Percentiles rank a stretch among this genome's conserved stretches.
Conservation (phyloP, 2,329 filamentous ascomycete species). For the Bipolaris victoriae region DNA sequence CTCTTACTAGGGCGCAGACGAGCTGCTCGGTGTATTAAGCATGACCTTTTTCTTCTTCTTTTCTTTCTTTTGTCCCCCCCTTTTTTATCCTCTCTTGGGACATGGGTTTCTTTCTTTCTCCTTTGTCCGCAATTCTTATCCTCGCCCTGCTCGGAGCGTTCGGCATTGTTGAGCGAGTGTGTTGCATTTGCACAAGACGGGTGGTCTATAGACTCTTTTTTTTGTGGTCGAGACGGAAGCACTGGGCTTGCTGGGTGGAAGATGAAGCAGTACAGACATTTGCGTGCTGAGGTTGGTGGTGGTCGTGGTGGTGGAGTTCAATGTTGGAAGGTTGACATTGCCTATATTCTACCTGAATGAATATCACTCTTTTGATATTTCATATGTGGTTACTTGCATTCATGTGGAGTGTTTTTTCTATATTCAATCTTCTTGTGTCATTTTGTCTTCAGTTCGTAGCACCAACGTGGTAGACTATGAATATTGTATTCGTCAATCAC, state of each 20-base stretch:
- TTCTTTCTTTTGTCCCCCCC: background rate
- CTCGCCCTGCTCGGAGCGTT: conserved; percentile 3
- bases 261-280: background rate
- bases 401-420: too few species aligned
- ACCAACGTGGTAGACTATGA: too few species aligned
- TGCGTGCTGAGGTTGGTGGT: background rate
- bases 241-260: background rate
- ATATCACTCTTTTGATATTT: background rate
- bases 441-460: too few species aligned
- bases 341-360: background rate
- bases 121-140: background rate
- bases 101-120: background rate
- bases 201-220: background rate
- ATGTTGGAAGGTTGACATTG: background rate
- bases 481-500: too few species aligned
- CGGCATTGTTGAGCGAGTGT: conserved; percentile 9
- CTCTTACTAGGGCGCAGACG: conserved; percentile 47
- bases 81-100: background rate
- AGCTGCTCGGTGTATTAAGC: conserved; percentile 43
- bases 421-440: too few species aligned
- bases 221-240: background rate
- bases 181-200: conserved; percentile 9
- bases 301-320: background rate
- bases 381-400: background rate
- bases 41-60: background rate